These are phyloP conservation scores for Zygoascus tannicola DNA, from an alignment of 805 yeast species.

Conservation along the genomic window DNA sequence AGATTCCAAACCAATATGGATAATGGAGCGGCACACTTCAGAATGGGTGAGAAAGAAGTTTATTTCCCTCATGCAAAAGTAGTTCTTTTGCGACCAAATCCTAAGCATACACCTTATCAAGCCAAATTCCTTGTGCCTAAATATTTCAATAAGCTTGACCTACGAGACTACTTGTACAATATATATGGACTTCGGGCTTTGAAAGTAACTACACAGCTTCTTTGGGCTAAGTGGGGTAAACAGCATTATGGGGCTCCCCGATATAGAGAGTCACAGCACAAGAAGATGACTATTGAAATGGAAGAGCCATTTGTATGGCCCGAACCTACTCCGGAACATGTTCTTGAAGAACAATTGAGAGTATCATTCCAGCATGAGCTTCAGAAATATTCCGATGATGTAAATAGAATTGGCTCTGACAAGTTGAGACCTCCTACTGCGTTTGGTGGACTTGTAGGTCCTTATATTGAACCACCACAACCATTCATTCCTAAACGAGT, in stretches of 20 bases:
- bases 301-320: conserved; percentile 97
- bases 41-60: conserved; percentile 63
- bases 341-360: conserved; percentile 20
- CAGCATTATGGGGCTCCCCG: conserved; percentile 55
- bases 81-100: conserved; percentile 76
- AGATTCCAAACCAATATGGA: conserved; percentile 12
- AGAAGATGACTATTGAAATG: conserved; percentile 96
- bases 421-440: conserved; percentile 55
- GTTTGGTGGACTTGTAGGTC: conserved; percentile 62
- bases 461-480: conserved; percentile 49
- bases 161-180: conserved; percentile 87
- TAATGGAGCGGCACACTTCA: conserved; percentile 65
- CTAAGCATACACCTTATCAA: conserved; percentile 95
- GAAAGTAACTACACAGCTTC: conserved; percentile 76
- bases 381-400: conserved; percentile 43
- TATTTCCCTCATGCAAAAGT: conserved; percentile 83
- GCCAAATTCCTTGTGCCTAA: conserved; percentile 94
- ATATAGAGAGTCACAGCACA: conserved; percentile 68
- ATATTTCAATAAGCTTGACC: conserved; percentile 85
- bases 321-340: conserved; percentile 36
- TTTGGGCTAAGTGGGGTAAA: conserved; percentile 61
- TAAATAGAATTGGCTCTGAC: conserved; percentile 55
- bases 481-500: conserved; percentile 52
- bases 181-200: conserved; percentile 85
- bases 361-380: conserved; percentile 38